Evolutionary conservation across 345 rosid genomes (phyloP).

Genomic region (Microthlaspi erraticum): DNA sequence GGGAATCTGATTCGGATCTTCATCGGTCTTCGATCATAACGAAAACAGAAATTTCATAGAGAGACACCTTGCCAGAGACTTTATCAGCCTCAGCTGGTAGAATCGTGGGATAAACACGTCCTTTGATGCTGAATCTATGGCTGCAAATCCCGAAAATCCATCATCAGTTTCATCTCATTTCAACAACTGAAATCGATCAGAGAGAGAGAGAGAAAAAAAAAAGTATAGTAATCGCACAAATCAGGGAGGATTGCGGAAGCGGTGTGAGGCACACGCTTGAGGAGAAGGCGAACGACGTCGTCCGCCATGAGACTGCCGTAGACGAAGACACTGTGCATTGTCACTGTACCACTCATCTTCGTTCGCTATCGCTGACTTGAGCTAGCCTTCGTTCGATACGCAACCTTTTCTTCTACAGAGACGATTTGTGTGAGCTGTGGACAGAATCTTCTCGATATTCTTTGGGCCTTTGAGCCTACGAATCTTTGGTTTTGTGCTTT

Average conservation of each 20-base stretch:
- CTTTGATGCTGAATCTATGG: constrained; percentile 84
- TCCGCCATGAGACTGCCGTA: constrained; percentile 87
- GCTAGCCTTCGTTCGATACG: no score
- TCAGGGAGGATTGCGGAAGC: constrained; percentile 66
- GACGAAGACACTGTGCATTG: constrained; percentile 69
- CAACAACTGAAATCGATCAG: neutral
- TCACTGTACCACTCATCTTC: constrained; percentile 24
- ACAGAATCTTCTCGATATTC: no score
- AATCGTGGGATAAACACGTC: constrained; percentile 92
- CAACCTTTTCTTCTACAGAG: no score
- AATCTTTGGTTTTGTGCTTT: no score
- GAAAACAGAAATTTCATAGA: no score
- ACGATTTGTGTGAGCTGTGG: no score
- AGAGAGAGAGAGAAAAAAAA: neutral
- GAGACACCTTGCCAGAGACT: constrained; percentile 65
- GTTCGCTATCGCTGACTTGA: no score
- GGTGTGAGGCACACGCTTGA: constrained; percentile 64
- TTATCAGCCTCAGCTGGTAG: constrained; percentile 55
- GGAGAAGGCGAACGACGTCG: constrained; percentile 77
- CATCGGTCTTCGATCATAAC: neutral
- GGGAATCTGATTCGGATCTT: constrained; percentile 10
- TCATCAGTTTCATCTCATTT: neutral
- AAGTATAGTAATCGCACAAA: constrained; percentile 49
- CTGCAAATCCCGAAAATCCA: constrained; percentile 48
- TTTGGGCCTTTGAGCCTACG: no score